Base-by-base conservation (phyloP, 805 yeast genomes). In the Dipodascopsis tothii region DNA sequence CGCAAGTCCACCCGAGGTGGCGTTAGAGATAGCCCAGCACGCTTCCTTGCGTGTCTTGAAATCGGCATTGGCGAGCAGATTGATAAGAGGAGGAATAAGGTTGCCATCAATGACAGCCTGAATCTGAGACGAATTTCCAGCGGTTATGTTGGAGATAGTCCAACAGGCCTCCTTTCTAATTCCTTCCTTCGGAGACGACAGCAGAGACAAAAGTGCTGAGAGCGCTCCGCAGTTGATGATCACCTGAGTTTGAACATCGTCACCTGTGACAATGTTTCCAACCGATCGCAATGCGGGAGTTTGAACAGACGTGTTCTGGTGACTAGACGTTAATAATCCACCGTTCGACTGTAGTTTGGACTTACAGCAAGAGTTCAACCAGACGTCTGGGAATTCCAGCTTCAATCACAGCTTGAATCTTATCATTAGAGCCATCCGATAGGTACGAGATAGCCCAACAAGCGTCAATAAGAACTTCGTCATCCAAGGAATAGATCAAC, bases 1-100 rank as follows among this genome's bases (percentile, higher is more conserved):
- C 35, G 81, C 71, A 57, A 87, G 73, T 19, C 96, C 97, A 57
- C 97, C 97, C 6, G 96, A 84, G 16, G 96, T 84, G 32, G 98
- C 97, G 63, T 92, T 92, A 22, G 96, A 87, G 55, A 92, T 83
- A 28, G 97, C 97, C 98, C 98, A 92, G 73, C 97, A 90, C 3
- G 98, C 98, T 71, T 92, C 98, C 67, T 90, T 92, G 64, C 84
- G 84, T 28, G 97, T 90, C 72, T 87, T 88, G 72, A 87, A 88
- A 60, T 90, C 97, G 50, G 92, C 96, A 44, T 77, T 73, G 33
- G 74, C 69, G 63, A 92, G 73, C 52, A 81, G 68, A 62, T 87
- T 80, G 56, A 92, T 80, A 54, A 85, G 75, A 46, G 88, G 95
- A 33, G 97, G 98, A 53, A 92, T 80, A 62, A 92, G 73, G 68